A percentile compares a stretch with the other conserved stretches of the same genome.
Evolutionary conservation across 306 rosid species (phyloP).

Genomic region (Astragalus glycyphyllos): DNA sequence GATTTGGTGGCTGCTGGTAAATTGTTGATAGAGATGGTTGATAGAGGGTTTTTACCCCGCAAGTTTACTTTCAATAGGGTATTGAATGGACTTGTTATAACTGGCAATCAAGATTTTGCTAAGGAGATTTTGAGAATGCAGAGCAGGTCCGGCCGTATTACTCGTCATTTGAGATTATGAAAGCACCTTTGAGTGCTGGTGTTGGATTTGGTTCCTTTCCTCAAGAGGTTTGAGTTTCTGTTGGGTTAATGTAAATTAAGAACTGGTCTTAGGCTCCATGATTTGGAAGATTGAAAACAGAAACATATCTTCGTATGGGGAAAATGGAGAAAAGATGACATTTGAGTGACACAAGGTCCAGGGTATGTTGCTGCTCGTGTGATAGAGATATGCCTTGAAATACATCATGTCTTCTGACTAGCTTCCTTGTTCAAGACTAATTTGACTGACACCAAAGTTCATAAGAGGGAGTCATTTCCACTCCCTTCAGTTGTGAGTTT

Average conservation of each 20-base stretch:
- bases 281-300: slow-evolving; percentile 9
- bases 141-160: slow-evolving; percentile 70
- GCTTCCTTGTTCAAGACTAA: neutral
- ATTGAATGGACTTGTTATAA: slow-evolving; percentile 76
- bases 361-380: neutral
- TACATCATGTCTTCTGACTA: neutral
- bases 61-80: slow-evolving; percentile 74
- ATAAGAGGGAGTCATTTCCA: slow-evolving; percentile 7
- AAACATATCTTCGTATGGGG: neutral
- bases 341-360: neutral
- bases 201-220: slow-evolving; percentile 14
- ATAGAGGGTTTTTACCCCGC: slow-evolving; percentile 76
- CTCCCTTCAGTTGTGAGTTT: slow-evolving; percentile 3
- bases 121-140: slow-evolving; percentile 77
- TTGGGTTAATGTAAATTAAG: neutral
- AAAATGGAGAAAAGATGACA: neutral
- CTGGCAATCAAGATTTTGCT: slow-evolving; percentile 82
- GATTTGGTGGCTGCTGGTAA: slow-evolving; percentile 85
- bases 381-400: neutral
- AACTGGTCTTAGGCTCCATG: neutral
- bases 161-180: slow-evolving; percentile 67
- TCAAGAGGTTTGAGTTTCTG: neutral
- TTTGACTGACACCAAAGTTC: neutral
- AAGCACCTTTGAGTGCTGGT: neutral
- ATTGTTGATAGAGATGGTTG: slow-evolving; percentile 84